Conservation (phyloP, 2,329 filamentous ascomycete genomes). For the Claviceps arundinis region DNA sequence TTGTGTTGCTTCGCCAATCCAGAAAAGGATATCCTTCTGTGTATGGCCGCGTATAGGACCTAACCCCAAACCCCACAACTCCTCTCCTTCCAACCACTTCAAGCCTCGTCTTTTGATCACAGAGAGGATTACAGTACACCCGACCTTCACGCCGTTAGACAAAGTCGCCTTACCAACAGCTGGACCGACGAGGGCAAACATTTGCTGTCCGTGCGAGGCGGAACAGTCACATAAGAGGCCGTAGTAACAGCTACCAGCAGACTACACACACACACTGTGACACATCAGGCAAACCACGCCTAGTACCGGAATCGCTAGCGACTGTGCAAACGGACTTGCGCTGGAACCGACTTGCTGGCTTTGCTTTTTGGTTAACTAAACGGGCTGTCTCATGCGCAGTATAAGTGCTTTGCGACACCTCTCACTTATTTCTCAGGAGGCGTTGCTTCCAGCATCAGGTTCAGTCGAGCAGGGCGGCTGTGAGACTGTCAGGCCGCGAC, state of each 20-base stretch:
- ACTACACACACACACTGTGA: slow-evolving; percentile 2
- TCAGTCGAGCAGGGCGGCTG: background rate
- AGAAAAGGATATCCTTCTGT: background rate
- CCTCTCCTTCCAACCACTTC: background rate
- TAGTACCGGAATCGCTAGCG: background rate
- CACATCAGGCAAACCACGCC: slow-evolving; percentile 3
- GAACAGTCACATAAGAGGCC: background rate
- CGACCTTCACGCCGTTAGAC: background rate
- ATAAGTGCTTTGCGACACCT: background rate
- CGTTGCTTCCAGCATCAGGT: slow-evolving; percentile 2
- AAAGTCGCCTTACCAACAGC: background rate
- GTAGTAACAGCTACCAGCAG: background rate
- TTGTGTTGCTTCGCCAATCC: background rate
- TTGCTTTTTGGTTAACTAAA: background rate
- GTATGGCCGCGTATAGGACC: background rate
- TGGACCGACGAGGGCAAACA: background rate
- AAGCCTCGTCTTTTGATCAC: background rate
- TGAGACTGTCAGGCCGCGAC: slow-evolving; percentile 2
- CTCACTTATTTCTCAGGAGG: background rate
- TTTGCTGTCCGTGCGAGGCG: background rate
- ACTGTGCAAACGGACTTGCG: background rate
- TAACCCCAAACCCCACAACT: background rate
- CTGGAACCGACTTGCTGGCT: background rate
- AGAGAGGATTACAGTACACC: background rate
- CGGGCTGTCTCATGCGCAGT: background rate